Percentiles rank a stretch among this genome's conserved stretches.
Conservation (phyloP, 2,329 filamentous ascomycete genomes). For the Huntiella savannae region DNA sequence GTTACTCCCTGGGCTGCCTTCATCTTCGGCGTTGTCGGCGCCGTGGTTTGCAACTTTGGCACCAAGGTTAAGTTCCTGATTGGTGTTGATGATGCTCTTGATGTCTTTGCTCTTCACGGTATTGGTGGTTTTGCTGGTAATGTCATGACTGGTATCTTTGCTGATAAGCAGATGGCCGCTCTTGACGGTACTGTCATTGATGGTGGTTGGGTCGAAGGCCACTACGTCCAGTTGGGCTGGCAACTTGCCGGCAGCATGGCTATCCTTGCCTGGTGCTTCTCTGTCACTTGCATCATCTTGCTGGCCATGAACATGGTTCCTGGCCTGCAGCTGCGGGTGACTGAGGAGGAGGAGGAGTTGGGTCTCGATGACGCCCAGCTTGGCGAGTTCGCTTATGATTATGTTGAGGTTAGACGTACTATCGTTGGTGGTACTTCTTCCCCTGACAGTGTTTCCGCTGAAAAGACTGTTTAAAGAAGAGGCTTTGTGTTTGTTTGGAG, state of each 20-base stretch:
- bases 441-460: slow-evolving; percentile 4
- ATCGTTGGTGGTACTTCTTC: slow-evolving; percentile 25
- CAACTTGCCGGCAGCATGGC: slow-evolving; percentile 51
- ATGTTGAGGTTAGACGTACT: slow-evolving; percentile 52
- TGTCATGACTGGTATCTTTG: slow-evolving; percentile 59
- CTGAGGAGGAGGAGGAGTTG: slow-evolving; percentile 47
- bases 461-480: slow-evolving; percentile 10
- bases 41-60: slow-evolving; percentile 59
- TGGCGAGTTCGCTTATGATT: slow-evolving; percentile 70
- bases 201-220: slow-evolving; percentile 52
- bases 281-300: slow-evolving; percentile 47
- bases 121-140: slow-evolving; percentile 69
- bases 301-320: slow-evolving; percentile 54
- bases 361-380: slow-evolving; percentile 58
- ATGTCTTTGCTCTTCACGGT: slow-evolving; percentile 81
- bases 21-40: slow-evolving; percentile 39
- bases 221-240: slow-evolving; percentile 53
- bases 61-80: slow-evolving; percentile 65
- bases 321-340: slow-evolving; percentile 48
- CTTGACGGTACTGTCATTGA: slow-evolving; percentile 42
- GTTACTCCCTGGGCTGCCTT: slow-evolving; percentile 47
- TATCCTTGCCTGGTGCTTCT: slow-evolving; percentile 46
- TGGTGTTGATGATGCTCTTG: slow-evolving; percentile 69
- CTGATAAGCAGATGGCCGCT: slow-evolving; percentile 51
- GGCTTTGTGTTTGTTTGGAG: background rate